Evolutionary conservation across 371 early-diverging fungal genomes (phyloP), one percentile per base, ranked within the genome.

Genomic region (Apophysomyces elegans): DNA sequence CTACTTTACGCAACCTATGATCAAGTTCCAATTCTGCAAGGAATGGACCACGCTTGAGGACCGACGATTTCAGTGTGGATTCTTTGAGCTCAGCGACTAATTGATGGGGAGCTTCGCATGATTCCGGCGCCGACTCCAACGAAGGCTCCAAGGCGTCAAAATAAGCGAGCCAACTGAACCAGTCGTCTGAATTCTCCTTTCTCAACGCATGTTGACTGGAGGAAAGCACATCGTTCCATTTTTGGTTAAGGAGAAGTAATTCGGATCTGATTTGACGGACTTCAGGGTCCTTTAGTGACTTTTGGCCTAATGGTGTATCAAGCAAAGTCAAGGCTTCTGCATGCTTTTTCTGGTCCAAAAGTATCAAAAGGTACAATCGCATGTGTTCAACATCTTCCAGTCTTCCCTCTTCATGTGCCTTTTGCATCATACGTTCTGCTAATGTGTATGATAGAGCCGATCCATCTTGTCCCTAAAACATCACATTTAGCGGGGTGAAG

Each of bases 401-500:
- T 41, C 81, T 81, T 4, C 83, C 86, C 37, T 95, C 95, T n/a
- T 84, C 77, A 7, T 86, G 78, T 7, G 93, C 89, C 77, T 94
- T 95, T 26, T 83, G 79, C 75, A 93, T 86, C 95, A 95, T 93
- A 32, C 94, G 84, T 70, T 94, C 95, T 0, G 96, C 92, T 44
- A 97, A 76, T 0, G 84, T 79, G 58, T 91, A 81, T 12, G 89
- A 78, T 5, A 95, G 66, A 39, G 61, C 62, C 26, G 68, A 66
- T 16, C 78, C 79, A 8, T 54, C 74, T 68, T 79, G 73, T 21
- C 73, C 75, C 65, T 62, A 18, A 5, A 43, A 35, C 8, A 39
- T 59, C 5, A 38, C 18, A 54, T 44, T 36, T 16, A 6, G 16
- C 4, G n/a, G 13, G 37, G 50, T 56, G 8, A 9, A 62, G 14